Evolutionary conservation across 495 filamentous ascomycete genomes (phyloP).

Genomic region (Opeltia flavorubescens): DNA sequence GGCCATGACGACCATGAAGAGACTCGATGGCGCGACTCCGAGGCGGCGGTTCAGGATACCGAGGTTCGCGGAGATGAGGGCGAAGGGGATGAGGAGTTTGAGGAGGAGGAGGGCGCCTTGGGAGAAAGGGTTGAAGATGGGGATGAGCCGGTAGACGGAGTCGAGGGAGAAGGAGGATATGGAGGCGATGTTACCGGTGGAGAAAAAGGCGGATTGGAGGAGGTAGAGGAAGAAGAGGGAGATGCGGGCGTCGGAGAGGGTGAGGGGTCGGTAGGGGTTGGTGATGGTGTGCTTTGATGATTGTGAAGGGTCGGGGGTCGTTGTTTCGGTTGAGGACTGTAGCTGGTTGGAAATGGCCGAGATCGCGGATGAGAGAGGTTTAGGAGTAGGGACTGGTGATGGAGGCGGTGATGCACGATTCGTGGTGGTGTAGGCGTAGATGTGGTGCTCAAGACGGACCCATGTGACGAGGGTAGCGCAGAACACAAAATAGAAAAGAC

Average conservation of each 20-base stretch:
- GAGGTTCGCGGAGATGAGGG: slow-evolving; percentile 80
- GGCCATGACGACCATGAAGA: slow-evolving; percentile 93
- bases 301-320: slow-evolving; percentile 22
- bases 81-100: slow-evolving; percentile 90
- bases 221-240: slow-evolving; percentile 91
- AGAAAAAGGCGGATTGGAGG: slow-evolving; percentile 92
- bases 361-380: slow-evolving; percentile 13
- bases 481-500: slow-evolving; percentile 89
- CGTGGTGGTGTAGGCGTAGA: slow-evolving; percentile 41
- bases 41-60: slow-evolving; percentile 82
- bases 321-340: slow-evolving; percentile 14
- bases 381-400: slow-evolving; percentile 12
- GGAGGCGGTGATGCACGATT: neutral
- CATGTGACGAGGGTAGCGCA: slow-evolving; percentile 71
- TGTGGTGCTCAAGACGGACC: slow-evolving; percentile 77
- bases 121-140: slow-evolving; percentile 85
- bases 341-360: slow-evolving; percentile 15
- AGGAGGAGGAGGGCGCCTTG: slow-evolving; percentile 79
- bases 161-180: slow-evolving; percentile 91
- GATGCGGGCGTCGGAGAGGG: slow-evolving; percentile 68
- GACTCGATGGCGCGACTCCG: slow-evolving; percentile 62
- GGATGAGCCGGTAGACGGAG: slow-evolving; percentile 79
- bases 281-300: neutral
- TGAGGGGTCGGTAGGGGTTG: slow-evolving; percentile 50
- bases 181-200: slow-evolving; percentile 91